Evolutionary conservation across 2,329 filamentous ascomycete genomes (phyloP).

Genomic region (Microcyclosporella mali): DNA sequence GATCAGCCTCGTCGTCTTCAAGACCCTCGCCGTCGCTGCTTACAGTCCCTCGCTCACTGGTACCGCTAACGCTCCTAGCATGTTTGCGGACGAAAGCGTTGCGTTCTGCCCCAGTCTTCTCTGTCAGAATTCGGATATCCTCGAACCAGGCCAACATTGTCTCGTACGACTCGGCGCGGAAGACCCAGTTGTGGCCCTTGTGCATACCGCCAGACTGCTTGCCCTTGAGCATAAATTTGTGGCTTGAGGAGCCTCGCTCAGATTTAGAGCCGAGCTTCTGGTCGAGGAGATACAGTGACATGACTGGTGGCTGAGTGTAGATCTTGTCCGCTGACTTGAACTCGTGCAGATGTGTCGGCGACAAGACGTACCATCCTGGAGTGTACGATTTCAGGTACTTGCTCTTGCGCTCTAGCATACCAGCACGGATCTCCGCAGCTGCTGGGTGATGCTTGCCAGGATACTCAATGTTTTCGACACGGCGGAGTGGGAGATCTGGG

Average conservation of each 20-base stretch:
- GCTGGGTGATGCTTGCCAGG: conserved; percentile 82
- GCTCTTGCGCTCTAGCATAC: conserved; percentile 92
- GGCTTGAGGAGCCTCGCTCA: conserved; percentile 71
- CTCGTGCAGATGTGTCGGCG: conserved; percentile 93
- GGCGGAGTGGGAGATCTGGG: conserved; percentile 70
- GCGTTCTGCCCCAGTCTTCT: conserved; percentile 81
- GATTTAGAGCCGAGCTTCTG: conserved; percentile 95
- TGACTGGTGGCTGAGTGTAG: conserved; percentile 73
- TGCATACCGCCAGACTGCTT: conserved; percentile 91
- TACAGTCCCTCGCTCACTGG: conserved; percentile 51
- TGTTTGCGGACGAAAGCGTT: conserved; percentile 81
- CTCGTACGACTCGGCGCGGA: conserved; percentile 66
- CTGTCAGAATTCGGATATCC: conserved; percentile 83
- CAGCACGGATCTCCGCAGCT: conserved; percentile 77
- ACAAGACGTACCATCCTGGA: conserved; percentile 93
- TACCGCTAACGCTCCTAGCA: conserved; percentile 67
- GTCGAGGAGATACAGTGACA: conserved; percentile 91
- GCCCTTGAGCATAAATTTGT: conserved; percentile 97
- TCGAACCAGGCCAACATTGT: conserved; percentile 98
- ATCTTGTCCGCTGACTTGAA: conserved; percentile 97
- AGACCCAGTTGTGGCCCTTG: conserved; percentile 65
- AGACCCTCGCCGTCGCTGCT: conserved; percentile 65
- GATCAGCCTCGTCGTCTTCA: conserved; percentile 66
- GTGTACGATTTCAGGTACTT: conserved; percentile 98
- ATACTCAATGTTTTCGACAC: conserved; percentile 78